Evolutionary conservation across 306 rosid species (phyloP).

Genomic region (Parietaria judaica): DNA sequence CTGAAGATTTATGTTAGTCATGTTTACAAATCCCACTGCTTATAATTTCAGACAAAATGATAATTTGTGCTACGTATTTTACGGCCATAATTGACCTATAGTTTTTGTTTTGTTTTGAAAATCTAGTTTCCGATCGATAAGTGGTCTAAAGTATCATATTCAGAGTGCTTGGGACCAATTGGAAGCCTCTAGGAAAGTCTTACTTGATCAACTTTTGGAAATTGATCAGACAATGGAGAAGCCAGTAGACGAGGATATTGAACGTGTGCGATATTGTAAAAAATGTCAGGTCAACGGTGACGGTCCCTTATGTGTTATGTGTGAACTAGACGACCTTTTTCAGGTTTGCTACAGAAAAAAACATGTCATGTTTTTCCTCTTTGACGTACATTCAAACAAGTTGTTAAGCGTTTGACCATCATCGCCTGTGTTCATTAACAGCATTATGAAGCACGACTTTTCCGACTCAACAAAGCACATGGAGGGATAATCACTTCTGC

Average conservation of each 20-base stretch:
- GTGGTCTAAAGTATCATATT: conserved; percentile 66
- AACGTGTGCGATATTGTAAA: conserved; percentile 70
- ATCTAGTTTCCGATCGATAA: conserved; percentile 70
- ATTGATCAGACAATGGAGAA: conserved; percentile 74
- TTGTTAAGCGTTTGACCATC: conserved; percentile 5
- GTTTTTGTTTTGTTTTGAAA: conserved; percentile 10
- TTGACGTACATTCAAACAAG: neutral
- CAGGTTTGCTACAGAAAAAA: conserved; percentile 45
- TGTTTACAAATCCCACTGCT: neutral
- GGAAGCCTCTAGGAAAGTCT: conserved; percentile 63
- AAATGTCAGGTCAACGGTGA: conserved; percentile 62
- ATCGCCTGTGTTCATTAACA: conserved; percentile 22
- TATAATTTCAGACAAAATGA: neutral
- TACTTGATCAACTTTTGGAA: conserved; percentile 74
- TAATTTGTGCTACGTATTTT: no score
- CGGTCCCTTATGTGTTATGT: conserved; percentile 71
- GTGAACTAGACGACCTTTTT: conserved; percentile 79
- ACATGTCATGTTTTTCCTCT: conserved; percentile 18
- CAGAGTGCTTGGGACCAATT: conserved; percentile 82
- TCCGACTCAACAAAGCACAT: conserved; percentile 55
- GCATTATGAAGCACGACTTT: conserved; percentile 88
- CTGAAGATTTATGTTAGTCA: no score
- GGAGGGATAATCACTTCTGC: conserved; percentile 76
- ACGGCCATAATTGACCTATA: neutral
- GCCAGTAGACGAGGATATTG: conserved; percentile 81